Evolutionary conservation across 2,329 filamentous ascomycete genomes (phyloP).

Genomic region (Ascochyta fabae): DNA sequence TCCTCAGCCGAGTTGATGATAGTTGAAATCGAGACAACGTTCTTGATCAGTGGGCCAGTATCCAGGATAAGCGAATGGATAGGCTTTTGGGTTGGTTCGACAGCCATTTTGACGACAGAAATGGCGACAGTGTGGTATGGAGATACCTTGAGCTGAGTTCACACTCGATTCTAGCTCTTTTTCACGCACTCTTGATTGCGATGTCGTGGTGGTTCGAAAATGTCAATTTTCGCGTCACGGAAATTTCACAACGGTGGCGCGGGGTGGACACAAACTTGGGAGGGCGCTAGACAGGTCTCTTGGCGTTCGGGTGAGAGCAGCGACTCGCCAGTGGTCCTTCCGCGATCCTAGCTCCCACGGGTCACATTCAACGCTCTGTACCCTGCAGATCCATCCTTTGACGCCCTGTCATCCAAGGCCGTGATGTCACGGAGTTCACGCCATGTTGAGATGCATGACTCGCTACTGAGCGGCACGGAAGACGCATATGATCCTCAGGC

Average conservation of each 20-base stretch:
- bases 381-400: slow-evolving; percentile 1
- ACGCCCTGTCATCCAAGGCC: not conserved
- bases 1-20: slow-evolving; percentile 76
- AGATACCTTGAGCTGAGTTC: slow-evolving; percentile 6
- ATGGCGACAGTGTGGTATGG: slow-evolving; percentile 12
- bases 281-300: slow-evolving; percentile 14
- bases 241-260: slow-evolving; percentile 30
- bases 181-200: not conserved
- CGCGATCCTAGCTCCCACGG: slow-evolving; percentile 8
- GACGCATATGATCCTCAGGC: not conserved
- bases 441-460: slow-evolving; percentile 5
- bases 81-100: slow-evolving; percentile 60
- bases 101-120: slow-evolving; percentile 29
- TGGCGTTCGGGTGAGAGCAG: slow-evolving; percentile 4
- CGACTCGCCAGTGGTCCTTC: slow-evolving; percentile 2
- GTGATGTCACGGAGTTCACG: not conserved
- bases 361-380: slow-evolving; percentile 14
- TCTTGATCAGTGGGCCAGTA: slow-evolving; percentile 91
- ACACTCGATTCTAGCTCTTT: not conserved
- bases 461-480: not conserved
- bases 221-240: not conserved
- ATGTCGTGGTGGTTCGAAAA: slow-evolving; percentile 4
- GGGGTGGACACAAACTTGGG: slow-evolving; percentile 14
- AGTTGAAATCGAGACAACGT: slow-evolving; percentile 83
- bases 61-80: slow-evolving; percentile 88